Conservation (phyloP, 1,284 basidiomycete genomes). For the Pseudozyma hubeiensis region DNA sequence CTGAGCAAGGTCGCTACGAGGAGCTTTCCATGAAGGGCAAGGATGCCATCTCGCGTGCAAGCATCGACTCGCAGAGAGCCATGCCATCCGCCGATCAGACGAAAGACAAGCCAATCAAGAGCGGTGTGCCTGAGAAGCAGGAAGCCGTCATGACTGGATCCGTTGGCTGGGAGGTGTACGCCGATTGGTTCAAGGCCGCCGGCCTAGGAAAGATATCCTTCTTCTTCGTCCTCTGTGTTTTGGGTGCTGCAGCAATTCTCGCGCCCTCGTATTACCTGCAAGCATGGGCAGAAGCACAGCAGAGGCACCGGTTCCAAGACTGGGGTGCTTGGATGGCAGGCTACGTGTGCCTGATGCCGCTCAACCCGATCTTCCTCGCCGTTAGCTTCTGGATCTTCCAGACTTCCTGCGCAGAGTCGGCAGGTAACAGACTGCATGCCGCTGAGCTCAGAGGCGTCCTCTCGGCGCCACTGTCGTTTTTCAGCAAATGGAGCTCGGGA, state of each 20-base stretch:
- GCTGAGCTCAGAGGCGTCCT: slow-evolving; percentile 37
- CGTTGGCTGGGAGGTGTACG: slow-evolving; percentile 35
- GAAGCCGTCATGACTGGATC: slow-evolving; percentile 41
- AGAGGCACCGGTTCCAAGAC: slow-evolving; percentile 26
- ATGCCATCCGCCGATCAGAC: not conserved
- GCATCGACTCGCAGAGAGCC: slow-evolving; percentile 39
- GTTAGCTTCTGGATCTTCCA: slow-evolving; percentile 20
- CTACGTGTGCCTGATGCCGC: slow-evolving; percentile 7
- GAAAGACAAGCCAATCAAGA: slow-evolving; percentile 27
- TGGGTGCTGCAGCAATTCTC: not conserved
- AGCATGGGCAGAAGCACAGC: slow-evolving; percentile 35
- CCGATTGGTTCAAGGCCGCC: slow-evolving; percentile 28
- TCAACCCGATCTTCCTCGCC: slow-evolving; percentile 13
- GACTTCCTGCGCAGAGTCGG: slow-evolving; percentile 15
- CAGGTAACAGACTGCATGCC: slow-evolving; percentile 38
- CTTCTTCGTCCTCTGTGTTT: not conserved
- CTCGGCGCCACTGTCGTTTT: slow-evolving; percentile 46
- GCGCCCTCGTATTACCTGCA: slow-evolving; percentile 31
- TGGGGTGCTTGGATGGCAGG: slow-evolving; percentile 31
- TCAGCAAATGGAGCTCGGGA: slow-evolving; percentile 44
- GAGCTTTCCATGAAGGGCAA: slow-evolving; percentile 52
- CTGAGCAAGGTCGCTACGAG: slow-evolving; percentile 47
- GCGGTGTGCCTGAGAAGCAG: slow-evolving; percentile 24
- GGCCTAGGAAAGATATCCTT: slow-evolving; percentile 12
- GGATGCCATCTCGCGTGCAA: slow-evolving; percentile 45